A percentile compares a stretch with the other conserved stretches of the same genome.
Evolutionary conservation across 306 rosid species (phyloP).

Genomic region (Herpetospermum pedunculosum): DNA sequence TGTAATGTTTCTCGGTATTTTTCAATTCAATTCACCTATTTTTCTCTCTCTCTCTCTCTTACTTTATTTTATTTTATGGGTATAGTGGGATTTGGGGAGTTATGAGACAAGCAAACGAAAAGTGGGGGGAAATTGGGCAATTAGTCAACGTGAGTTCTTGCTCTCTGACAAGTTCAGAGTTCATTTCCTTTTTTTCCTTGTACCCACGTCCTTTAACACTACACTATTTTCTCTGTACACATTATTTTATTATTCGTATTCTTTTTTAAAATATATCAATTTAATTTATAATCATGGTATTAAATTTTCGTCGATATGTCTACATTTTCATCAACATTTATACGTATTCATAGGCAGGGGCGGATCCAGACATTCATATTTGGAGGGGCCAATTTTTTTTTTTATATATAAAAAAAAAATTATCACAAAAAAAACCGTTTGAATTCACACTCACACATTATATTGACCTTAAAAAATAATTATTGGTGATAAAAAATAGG

Average conservation of each 20-base stretch:
- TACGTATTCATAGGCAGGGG: no score
- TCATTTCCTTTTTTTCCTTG: not conserved
- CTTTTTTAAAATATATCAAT: not conserved
- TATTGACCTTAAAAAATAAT: no score
- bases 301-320: no score
- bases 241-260: not conserved
- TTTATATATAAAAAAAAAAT: no score
- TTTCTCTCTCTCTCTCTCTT: not conserved
- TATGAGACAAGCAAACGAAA: not conserved
- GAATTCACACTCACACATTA: no score
- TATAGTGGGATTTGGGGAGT: not conserved
- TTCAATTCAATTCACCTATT: not conserved
- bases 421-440: no score
- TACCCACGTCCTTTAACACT: not conserved
- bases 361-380: no score
- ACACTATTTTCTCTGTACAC: not conserved
- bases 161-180: not conserved
- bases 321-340: no score
- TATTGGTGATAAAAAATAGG: no score
- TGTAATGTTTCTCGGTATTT: not conserved
- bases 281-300: not conserved
- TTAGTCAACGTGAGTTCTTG: constrained; percentile 6
- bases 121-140: not conserved
- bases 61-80: not conserved
- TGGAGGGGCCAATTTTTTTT: no score